These are phyloP conservation scores for Zymoseptoria ardabiliae DNA, from an alignment of 2,329 filamentous ascomycete species.

Conservation along the genomic window DNA sequence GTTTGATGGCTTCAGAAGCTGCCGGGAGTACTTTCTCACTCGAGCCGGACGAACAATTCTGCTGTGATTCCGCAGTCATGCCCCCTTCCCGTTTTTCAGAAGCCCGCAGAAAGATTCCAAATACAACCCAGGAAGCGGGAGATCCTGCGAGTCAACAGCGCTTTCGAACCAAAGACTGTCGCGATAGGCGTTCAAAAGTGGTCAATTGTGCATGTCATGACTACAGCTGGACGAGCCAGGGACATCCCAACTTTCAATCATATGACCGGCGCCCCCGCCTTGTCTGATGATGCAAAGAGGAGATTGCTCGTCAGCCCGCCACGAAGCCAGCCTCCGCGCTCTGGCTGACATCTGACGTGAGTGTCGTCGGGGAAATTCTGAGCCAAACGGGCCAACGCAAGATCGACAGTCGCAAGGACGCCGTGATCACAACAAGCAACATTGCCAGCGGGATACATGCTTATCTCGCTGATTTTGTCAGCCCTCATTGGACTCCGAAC, in stretches of 20 bases:
- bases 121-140: not conserved
- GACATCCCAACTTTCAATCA: not conserved
- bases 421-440: not conserved
- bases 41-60: not conserved
- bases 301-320: not conserved
- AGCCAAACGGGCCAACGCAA: not conserved
- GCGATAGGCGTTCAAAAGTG: not conserved
- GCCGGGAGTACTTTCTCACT: not conserved
- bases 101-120: not conserved
- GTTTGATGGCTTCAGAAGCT: not conserved
- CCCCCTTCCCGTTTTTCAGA: not conserved
- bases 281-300: not conserved
- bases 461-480: not conserved
- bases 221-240: not conserved
- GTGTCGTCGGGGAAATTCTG: not conserved
- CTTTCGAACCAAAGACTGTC: not conserved
- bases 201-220: not conserved
- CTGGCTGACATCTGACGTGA: not conserved
- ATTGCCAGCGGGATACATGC: not conserved
- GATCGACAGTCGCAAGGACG: not conserved
- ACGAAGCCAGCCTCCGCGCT: not conserved
- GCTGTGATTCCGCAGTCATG: not conserved
- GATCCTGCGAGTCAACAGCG: not conserved
- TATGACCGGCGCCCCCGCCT: too few relatives aligned
- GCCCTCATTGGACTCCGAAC: not conserved